A percentile compares a stretch with the other conserved stretches of the same genome.
These are phyloP conservation scores for Leccinum subgranulosum DNA, from an alignment of 768 basidiomycete genomes.

Conservation along the genomic window DNA sequence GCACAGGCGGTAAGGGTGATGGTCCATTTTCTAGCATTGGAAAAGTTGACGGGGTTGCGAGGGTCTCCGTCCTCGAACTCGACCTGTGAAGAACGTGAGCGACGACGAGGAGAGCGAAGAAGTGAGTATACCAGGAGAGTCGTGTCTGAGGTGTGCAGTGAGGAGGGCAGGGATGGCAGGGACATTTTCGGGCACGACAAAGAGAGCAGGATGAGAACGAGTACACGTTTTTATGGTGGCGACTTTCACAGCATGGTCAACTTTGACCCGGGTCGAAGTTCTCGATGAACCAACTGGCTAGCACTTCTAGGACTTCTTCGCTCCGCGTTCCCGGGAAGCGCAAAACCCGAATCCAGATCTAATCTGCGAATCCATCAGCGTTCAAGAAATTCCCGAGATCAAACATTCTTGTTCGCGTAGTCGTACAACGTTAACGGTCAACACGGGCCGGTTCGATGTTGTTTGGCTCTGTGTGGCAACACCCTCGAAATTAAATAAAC, in stretches of 20 bases:
- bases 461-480: conserved; percentile 21
- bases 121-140: conserved; percentile 11
- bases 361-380: conserved; percentile 12
- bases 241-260: conserved; percentile 9
- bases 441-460: background rate
- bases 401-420: background rate
- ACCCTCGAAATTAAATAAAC: conserved; percentile 25
- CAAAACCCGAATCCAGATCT: background rate
- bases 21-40: conserved; percentile 39
- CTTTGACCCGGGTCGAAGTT: conserved; percentile 2
- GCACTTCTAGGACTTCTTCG: background rate
- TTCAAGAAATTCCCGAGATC: conserved; percentile 4
- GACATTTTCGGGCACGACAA: conserved; percentile 9
- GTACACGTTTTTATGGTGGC: conserved; percentile 8
- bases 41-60: conserved; percentile 41
- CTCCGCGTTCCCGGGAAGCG: background rate
- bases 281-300: background rate
- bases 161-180: conserved; percentile 13
- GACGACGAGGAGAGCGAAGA: background rate
- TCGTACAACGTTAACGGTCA: background rate
- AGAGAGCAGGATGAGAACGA: background rate
- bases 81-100: conserved; percentile 27
- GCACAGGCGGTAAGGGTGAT: conserved; percentile 35
- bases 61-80: conserved; percentile 39
- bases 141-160: conserved; percentile 10